Conservation (phyloP, 768 basidiomycete species). For the Boletus tomentosulus region DNA sequence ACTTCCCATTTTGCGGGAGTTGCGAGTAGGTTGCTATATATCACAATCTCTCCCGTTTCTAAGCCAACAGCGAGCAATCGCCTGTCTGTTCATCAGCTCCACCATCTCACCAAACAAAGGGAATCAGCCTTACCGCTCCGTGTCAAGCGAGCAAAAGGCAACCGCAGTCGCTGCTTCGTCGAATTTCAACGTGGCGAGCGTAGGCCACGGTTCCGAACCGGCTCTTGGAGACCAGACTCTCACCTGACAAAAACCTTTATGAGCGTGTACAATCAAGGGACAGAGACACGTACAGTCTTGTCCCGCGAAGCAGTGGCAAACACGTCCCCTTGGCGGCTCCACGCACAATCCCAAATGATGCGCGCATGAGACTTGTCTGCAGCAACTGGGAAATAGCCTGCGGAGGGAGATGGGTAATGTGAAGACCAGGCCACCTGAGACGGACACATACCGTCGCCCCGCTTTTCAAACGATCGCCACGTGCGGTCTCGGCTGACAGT, state of each 20-base stretch:
- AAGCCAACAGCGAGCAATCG: conserved; percentile 76
- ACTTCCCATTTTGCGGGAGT: conserved; percentile 43
- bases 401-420: neutral
- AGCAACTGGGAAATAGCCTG: conserved; percentile 60
- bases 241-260: conserved; percentile 44
- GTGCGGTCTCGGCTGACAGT: conserved; percentile 90
- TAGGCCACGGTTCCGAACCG: conserved; percentile 48
- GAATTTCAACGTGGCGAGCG: conserved; percentile 59
- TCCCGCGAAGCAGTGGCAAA: conserved; percentile 96
- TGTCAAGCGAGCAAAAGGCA: conserved; percentile 46
- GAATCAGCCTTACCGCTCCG: conserved; percentile 37
- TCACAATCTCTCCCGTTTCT: conserved; percentile 71
- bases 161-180: conserved; percentile 82
- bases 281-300: conserved; percentile 63
- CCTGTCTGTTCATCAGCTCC: conserved; percentile 23
- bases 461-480: conserved; percentile 75
- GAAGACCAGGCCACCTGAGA: neutral
- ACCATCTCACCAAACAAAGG: neutral
- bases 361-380: conserved; percentile 83
- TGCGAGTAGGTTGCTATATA: conserved; percentile 45
- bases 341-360: conserved; percentile 95
- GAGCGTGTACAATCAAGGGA: neutral
- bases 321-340: conserved; percentile 68
- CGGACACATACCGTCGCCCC: conserved; percentile 35
- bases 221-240: conserved; percentile 66